Base-by-base conservation (phyloP, 176 grass and related monocot species). In the maize (Zea mays) region DNA sequence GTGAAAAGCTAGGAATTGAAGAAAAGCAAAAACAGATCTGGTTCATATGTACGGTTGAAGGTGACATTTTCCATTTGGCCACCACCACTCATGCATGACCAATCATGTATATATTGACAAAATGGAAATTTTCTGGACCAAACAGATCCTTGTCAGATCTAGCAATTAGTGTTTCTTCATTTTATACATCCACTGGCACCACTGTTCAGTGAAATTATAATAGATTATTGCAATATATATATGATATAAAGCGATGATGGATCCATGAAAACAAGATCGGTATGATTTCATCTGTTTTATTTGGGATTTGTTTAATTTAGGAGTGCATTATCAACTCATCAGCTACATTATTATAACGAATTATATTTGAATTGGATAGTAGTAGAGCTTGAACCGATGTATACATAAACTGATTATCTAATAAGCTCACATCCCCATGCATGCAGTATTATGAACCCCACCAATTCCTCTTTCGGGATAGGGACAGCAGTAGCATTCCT, bases 381-480 rank as follows among this genome's bases (percentile, higher is more conserved):
- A 27, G 39, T 43, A 67, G 8, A 49, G 7, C 11, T 52, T 38
- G 2, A 52, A 5, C 55, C 40, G 27, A 59, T 8, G 69, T 52
- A 52, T 27, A 62, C 19, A 75, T 7, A 33, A 37, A 14, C 9
- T 51, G 43, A n/a, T 16, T 36, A 62, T 21, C 5, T 35, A 74
- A 4, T 52, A 51, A 43, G 3, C 19, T n/a, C 7, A 75, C 35
- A 68, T 46, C 52, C 63, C 27, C 64, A 81, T 55, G 14, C 56
- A 69, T 20, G 37, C 64, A 67, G 50, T 67, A 67, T 67, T 74
- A 49, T 17, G 34, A 74, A 80, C 62, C 14, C 20, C 16, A 76
- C 7, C 37, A 45, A 68, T 81, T 70, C 64, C 78, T 81, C 72
- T 76, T 86, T 70, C 34, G 72, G 62, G 77, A 68, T 71, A 57